Percentiles rank a stretch among this genome's conserved stretches.
phyloP scores from a whole-genome alignment of 2,329 filamentous ascomycete genomes.

The Ceratocystis albifundus region DNA sequence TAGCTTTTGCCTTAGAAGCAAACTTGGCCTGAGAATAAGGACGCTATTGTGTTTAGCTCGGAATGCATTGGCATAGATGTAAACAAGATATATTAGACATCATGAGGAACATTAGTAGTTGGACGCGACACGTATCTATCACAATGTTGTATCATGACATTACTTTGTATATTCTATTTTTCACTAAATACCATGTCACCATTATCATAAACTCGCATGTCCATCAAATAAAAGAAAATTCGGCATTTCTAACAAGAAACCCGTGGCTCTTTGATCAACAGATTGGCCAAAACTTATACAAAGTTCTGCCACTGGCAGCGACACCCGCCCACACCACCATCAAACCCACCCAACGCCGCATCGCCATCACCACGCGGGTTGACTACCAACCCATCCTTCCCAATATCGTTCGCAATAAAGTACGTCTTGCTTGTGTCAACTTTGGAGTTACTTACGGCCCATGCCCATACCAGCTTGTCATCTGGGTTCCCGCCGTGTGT shows the following conservation, averaged over 20 bases:
- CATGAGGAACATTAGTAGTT: constrained; percentile 16
- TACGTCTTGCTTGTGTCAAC: constrained; percentile 35
- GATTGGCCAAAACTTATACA: neutral
- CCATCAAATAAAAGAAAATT: too few relatives aligned
- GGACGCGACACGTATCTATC: neutral
- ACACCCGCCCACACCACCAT: constrained; percentile 53
- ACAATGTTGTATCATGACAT: neutral
- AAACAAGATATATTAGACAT: constrained; percentile 34
- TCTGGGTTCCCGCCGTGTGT: constrained; percentile 47
- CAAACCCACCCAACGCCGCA: constrained; percentile 44
- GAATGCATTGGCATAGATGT: constrained; percentile 52
- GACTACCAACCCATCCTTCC: constrained; percentile 40
- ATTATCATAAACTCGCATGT: too few relatives aligned
- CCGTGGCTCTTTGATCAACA: neutral
- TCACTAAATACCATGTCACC: neutral
- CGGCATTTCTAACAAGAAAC: constrained; percentile 9
- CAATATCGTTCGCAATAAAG: constrained; percentile 40
- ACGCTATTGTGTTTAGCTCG: constrained; percentile 56
- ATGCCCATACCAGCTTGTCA: constrained; percentile 45
- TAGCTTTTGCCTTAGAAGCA: constrained; percentile 59
- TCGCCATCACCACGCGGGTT: constrained; percentile 40
- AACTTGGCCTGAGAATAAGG: constrained; percentile 58
- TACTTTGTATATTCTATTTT: neutral
- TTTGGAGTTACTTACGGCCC: constrained; percentile 39
- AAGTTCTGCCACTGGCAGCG: constrained; percentile 49